Base-by-base conservation (phyloP, 345 rosid species). In the Reutealis trisperma region DNA sequence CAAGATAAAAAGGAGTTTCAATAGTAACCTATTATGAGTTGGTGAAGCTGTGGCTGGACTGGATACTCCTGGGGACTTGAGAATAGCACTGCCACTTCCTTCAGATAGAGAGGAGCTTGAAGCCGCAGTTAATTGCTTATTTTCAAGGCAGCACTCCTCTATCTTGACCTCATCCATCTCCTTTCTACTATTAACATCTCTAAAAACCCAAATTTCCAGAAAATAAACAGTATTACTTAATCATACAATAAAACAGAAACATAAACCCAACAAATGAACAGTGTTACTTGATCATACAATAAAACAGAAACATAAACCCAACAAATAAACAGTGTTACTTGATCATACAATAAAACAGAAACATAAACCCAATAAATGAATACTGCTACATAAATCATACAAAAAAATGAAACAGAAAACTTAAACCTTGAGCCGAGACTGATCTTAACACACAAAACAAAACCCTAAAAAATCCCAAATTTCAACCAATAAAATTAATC, bases 71-170 rank as follows among this genome's bases (percentile, higher is more conserved):
- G 99, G 96, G 16, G 98, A 92, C 86, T 87, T 93, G 63, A 83
- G 82, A 73, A 81, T 77, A 72, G 90, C 89, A 82, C 86, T 85
- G 34, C 87, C 90, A 85, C 93, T 89, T 47, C 90, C 96, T 75
- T 90, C 97, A 2, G 97, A 96, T 16, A 88, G 19, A 71, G 97
- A 90, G 8, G 97, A 88, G 82, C 88, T 86, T 5, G 97, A 90
- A 70, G 91, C 92, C 27, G 94, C 88, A 0, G 85, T 84, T 81
- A 84, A 85, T 85, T 95, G 98, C 80, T 89, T 95, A 84, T 95
- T 95, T 82, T 89, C 98, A 75, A 88, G 87, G 84, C 99, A 92
- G 77, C 86, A 74, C 83, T 86, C 91, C 79, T 93, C 96, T 27
- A 73, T 65, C 78, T 78, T 89, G 54, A 76, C 80, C 81, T 90